Evolutionary conservation across 225 moss, liverwort and hornwort species (phyloP), one percentile per base, ranked within the genome.

Genomic region (Pleurozium schreberi): DNA sequence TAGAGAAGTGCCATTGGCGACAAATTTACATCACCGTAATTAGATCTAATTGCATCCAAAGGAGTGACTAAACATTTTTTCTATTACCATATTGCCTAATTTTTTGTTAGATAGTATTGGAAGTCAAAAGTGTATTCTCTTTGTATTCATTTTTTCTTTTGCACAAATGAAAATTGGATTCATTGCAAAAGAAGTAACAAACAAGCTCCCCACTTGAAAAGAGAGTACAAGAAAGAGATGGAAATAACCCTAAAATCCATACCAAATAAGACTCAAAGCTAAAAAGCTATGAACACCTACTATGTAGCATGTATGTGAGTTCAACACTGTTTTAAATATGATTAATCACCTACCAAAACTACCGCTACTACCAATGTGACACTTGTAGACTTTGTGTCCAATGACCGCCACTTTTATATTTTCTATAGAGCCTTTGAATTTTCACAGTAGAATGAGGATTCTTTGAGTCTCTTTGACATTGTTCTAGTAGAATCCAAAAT

Each of bases 171-270:
- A 33, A 75, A 50, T 50, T 50, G 3, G 3, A 75, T 47, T 74
- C 5, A 47, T 18, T 73, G 20, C 7, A 47, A 49, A 73, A 47
- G 2, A 74, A 75, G 4, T 74, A 45, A 30, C 4, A 45, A 18
- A 73, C 4, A 30, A 45, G 17, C 18, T 30, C 6, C 0, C 1
- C 0, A 3, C 12, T 75, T 33, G 3, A 53, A 76, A 52, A 23
- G 5, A 52, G 13, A n/a, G 5, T 76, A 3, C 0, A 33, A 0
- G 11, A 50, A 0, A 10, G 7, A 34, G 4, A 21, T 5, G 3
- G 5, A 33, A 34, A 22, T 22, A 52, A 22, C 0, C 22, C 22
- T 20, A 50, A 50, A 30, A 1, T 0, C 2, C 6, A 34, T 34
- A 12, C 50, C 5, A 75, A 75, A 50, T 3, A 33, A 75, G 21